These are phyloP conservation scores for Blastobotrys americana DNA, from an alignment of 805 yeast genomes.

Conservation along the genomic window DNA sequence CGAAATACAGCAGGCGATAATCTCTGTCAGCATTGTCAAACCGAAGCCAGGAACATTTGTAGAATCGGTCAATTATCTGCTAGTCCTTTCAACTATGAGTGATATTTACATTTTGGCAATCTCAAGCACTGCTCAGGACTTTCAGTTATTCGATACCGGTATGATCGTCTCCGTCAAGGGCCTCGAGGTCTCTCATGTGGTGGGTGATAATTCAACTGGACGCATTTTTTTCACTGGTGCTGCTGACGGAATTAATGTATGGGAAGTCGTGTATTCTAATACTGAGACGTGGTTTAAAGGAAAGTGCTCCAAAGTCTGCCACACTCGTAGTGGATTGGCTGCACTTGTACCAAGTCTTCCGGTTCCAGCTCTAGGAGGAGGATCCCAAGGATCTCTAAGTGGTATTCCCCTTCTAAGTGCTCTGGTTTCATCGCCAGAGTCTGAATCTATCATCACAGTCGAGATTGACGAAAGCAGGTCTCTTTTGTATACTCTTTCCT, in stretches of 20 bases:
- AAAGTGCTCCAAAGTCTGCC: conserved; percentile 74
- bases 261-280: conserved; percentile 81
- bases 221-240: conserved; percentile 82
- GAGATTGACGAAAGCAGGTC: conserved; percentile 72
- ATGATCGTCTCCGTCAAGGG: conserved; percentile 77
- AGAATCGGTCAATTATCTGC: conserved; percentile 61
- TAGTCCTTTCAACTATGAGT: conserved; percentile 72
- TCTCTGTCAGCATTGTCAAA: conserved; percentile 66
- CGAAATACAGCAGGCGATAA: conserved; percentile 69
- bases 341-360: conserved; percentile 17
- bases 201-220: conserved; percentile 53
- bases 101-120: conserved; percentile 74
- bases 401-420: conserved; percentile 19
- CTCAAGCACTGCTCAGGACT: conserved; percentile 40
- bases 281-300: conserved; percentile 82
- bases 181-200: conserved; percentile 56
- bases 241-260: conserved; percentile 65
- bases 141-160: conserved; percentile 75
- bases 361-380: conserved; percentile 1
- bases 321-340: conserved; percentile 59
- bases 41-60: conserved; percentile 81
- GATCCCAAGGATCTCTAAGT: background rate
- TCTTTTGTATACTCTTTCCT: conserved; percentile 72
- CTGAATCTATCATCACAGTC: conserved; percentile 56
- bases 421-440: conserved; percentile 22